Conservation (phyloP, 495 filamentous ascomycete species). For the Parachaetomium inaequale region DNA sequence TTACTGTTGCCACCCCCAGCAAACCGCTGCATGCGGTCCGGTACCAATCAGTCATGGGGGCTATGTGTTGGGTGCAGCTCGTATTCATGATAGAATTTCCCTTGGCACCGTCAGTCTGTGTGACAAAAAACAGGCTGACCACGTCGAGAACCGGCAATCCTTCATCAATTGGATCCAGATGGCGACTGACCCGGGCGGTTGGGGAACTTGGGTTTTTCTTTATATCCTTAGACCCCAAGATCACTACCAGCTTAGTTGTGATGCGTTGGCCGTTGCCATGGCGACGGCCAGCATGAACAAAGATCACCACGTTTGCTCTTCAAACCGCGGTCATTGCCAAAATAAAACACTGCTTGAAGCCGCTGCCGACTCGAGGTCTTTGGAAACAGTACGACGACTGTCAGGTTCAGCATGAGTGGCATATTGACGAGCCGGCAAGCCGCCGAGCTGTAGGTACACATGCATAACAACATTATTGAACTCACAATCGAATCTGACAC, state of each 20-base stretch:
- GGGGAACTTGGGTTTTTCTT: not conserved
- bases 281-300: not conserved
- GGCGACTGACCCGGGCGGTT: too few relatives aligned
- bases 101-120: not conserved
- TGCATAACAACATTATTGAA: too few relatives aligned
- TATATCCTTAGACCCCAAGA: not conserved
- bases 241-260: not conserved
- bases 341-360: not conserved
- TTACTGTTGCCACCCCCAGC: too few relatives aligned
- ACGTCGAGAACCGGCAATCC: too few relatives aligned
- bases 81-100: not conserved
- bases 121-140: too few relatives aligned
- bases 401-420: conserved; percentile 59
- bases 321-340: not conserved
- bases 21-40: too few relatives aligned
- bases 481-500: conserved; percentile 10
- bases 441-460: conserved; percentile 37
- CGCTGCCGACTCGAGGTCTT: not conserved
- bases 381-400: not conserved
- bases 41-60: too few relatives aligned
- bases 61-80: too few relatives aligned
- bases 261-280: not conserved
- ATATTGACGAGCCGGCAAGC: conserved; percentile 75
- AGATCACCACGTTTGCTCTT: not conserved
- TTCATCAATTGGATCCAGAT: too few relatives aligned